phyloP scores from a whole-genome alignment of 1,284 basidiomycete species.

The Heliocybe sulcata region DNA sequence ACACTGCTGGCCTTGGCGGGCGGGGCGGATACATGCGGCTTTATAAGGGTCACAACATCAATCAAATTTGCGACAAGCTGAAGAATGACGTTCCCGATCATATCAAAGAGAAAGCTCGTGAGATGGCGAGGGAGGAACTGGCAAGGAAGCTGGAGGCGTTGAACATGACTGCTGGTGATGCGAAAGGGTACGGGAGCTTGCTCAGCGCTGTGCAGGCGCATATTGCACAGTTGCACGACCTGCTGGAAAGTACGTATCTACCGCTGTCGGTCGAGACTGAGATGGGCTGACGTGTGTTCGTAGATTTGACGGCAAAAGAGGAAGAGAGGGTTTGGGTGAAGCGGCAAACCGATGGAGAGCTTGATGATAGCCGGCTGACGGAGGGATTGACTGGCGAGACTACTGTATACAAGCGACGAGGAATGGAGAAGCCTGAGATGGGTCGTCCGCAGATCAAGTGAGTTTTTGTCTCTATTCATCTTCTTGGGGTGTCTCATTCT shows the following conservation, averaged over 20 bases:
- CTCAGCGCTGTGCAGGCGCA: slow-evolving; percentile 49
- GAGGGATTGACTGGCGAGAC: slow-evolving; percentile 62
- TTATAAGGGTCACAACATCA: slow-evolving; percentile 55
- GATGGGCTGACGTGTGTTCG: background rate
- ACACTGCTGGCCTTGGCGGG: slow-evolving; percentile 59
- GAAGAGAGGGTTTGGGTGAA: slow-evolving; percentile 66
- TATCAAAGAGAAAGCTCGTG: slow-evolving; percentile 51
- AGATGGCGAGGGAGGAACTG: slow-evolving; percentile 59
- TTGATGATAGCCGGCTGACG: slow-evolving; percentile 58
- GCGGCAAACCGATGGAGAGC: slow-evolving; percentile 60
- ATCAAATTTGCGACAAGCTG: slow-evolving; percentile 48
- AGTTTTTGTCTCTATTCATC: slow-evolving; percentile 7
- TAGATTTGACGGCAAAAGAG: slow-evolving; percentile 58
- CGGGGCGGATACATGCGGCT: slow-evolving; percentile 60
- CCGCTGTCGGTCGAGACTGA: no score
- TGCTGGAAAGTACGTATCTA: slow-evolving; percentile 45
- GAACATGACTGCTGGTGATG: slow-evolving; percentile 49
- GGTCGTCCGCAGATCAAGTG: slow-evolving; percentile 63
- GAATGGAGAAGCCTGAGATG: slow-evolving; percentile 60
- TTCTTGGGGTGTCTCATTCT: background rate
- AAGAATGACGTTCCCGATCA: slow-evolving; percentile 55
- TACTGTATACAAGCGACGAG: slow-evolving; percentile 61
- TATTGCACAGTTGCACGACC: slow-evolving; percentile 46
- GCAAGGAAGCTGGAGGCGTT: slow-evolving; percentile 52
- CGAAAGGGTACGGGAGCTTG: slow-evolving; percentile 45